A percentile compares a stretch with the other conserved stretches of the same genome.
phyloP scores from a whole-genome alignment of 2,329 filamentous ascomycete genomes.

The Neopestalotiopsis rosae region DNA sequence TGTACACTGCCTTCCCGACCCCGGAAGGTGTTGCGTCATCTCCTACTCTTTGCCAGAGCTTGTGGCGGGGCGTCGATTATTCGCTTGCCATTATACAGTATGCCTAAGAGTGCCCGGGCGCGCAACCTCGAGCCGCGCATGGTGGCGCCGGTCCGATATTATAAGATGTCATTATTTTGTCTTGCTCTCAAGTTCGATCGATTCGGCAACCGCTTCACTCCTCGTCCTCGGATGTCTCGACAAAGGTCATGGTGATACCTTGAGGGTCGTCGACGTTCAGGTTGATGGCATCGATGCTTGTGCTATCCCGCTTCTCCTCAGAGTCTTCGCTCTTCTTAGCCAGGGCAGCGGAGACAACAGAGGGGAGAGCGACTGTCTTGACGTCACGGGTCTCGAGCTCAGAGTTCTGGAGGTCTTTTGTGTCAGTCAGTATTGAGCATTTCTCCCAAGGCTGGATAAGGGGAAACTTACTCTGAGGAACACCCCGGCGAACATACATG shows the following conservation, averaged over 20 bases:
- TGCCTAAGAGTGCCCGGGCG: background rate
- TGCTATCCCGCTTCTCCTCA: conserved; percentile 30
- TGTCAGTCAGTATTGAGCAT: conserved; percentile 27
- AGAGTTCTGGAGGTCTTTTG: conserved; percentile 33
- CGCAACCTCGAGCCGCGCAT: background rate
- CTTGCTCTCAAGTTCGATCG: conserved; percentile 1
- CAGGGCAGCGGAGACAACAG: conserved; percentile 25
- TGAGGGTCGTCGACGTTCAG: conserved; percentile 49
- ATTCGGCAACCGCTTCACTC: conserved; percentile 4
- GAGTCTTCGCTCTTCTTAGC: conserved; percentile 18
- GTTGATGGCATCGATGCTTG: conserved; percentile 47
- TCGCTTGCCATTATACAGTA: conserved; percentile 12
- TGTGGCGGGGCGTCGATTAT: conserved; percentile 5
- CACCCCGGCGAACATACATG: conserved; percentile 51
- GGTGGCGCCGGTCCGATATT: background rate
- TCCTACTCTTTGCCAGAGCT: conserved; percentile 4
- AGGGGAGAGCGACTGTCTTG: conserved; percentile 25
- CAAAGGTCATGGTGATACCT: conserved; percentile 53
- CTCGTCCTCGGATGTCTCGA: conserved; percentile 44
- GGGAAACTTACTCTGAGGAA: conserved; percentile 45
- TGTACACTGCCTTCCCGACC: background rate
- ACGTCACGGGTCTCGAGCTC: conserved; percentile 31
- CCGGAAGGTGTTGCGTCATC: background rate
- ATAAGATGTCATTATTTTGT: conserved; percentile 11
- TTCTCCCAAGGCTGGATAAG: background rate